Base-by-base conservation (phyloP, 805 yeast genomes). In the Hanseniaspora lachancei region DNA sequence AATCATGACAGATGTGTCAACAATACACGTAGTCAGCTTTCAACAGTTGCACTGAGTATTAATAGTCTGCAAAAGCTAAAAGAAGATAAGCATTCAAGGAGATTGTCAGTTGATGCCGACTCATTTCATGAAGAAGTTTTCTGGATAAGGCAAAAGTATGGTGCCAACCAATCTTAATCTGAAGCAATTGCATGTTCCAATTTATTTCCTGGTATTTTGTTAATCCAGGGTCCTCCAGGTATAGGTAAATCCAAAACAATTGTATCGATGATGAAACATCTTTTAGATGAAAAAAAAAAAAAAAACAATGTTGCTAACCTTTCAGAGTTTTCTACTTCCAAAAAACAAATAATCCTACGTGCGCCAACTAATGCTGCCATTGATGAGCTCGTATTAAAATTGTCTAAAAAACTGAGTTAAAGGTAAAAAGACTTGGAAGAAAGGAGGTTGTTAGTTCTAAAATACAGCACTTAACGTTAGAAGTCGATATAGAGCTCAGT, bases 321-420 rank as follows among this genome's bases (percentile, higher is more conserved):
- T 36, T 59, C 60, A 18, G 62, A 62, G n/a, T 57, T 61, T n/a
- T 54, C 64, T 39, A 68, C 68, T 35, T 32, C 43, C 27, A 71
- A 69, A 34, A 74, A 78, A 36, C 86, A 86, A 57, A 79, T 93
- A 1, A 71, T 93, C 51, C 80, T 93, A 20, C 93, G 98, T 77
- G 97, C 98, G 1, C 99, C 99, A 2, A 87, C 96, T 66, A 93
- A 93, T 72, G 99, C 99, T 0, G 99, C 99, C 15, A 96, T 93
- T 3, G 99, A 93, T 70, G 98, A 95, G 66, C 74, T 93, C 58
- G 91, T 89, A 15, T 62, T 89, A 20, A 82, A 98, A 65, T 71
- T 93, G 58, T 81, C 83, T 60, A 73, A 72, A 20, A 96, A 6
- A 77, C 79, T 58, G 66, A 67, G 0, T 95, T 95, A 0, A 76